A percentile compares a stretch with the other conserved stretches of the same genome.
These are phyloP conservation scores for Neurospora sp. DNA, from an alignment of 495 filamentous ascomycete species.

Conservation along the genomic window DNA sequence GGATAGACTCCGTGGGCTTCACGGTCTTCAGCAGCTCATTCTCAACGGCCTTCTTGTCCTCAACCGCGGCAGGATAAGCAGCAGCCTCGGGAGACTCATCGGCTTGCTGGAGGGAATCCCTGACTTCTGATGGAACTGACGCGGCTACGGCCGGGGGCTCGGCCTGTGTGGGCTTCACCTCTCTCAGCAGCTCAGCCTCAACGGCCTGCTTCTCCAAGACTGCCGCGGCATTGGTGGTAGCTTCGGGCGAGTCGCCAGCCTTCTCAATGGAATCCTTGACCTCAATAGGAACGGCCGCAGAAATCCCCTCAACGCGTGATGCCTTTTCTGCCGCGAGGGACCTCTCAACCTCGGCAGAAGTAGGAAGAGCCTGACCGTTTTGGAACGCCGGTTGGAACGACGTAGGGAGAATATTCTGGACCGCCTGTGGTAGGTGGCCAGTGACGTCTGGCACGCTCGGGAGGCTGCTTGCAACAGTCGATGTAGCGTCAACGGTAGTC, in stretches of 20 bases:
- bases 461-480: background rate
- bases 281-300: slow-evolving; percentile 51
- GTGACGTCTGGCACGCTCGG: slow-evolving; percentile 11
- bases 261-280: slow-evolving; percentile 64
- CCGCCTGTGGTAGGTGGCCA: slow-evolving; percentile 23
- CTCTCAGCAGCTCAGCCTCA: slow-evolving; percentile 54
- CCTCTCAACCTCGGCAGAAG: background rate
- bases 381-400: slow-evolving; percentile 4
- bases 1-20: slow-evolving; percentile 40
- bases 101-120: slow-evolving; percentile 58
- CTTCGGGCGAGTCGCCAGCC: slow-evolving; percentile 57
- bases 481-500: slow-evolving; percentile 12
- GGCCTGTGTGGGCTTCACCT: slow-evolving; percentile 16
- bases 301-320: slow-evolving; percentile 25
- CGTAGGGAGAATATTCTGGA: slow-evolving; percentile 24
- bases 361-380: background rate
- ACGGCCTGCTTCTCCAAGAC: slow-evolving; percentile 71
- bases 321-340: slow-evolving; percentile 4
- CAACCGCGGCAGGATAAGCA: slow-evolving; percentile 54
- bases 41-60: slow-evolving; percentile 73
- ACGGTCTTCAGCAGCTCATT: slow-evolving; percentile 48
- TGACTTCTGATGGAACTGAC: slow-evolving; percentile 61
- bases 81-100: slow-evolving; percentile 60
- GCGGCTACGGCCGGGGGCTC: slow-evolving; percentile 24
- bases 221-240: slow-evolving; percentile 52